Base-by-base conservation (phyloP, 805 yeast species). In the Metschnikowia continentalis region DNA sequence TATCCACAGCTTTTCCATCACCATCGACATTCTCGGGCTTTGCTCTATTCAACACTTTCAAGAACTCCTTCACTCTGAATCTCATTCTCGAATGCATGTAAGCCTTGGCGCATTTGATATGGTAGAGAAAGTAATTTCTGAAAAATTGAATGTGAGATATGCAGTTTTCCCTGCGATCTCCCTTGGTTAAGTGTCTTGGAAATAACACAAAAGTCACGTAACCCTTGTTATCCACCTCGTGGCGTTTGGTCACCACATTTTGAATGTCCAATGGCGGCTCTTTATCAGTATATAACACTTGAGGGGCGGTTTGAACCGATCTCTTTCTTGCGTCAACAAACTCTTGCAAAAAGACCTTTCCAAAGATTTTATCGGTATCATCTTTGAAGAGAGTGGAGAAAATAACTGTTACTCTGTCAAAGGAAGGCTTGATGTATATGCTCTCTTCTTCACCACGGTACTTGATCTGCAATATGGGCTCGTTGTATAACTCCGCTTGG, bases 11-110 rank as follows among this genome's bases (percentile, higher is more conserved):
- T 51, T 70, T 73, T 5, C 77, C 77, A 58, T 84, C 90, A 51
- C 82, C 86, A 52, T 86, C 94, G 17, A 83, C 86, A 52, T 82
- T 87, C 62, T 94, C 99, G 26, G 97, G 92, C 71, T 91, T 90
- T 32, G 99, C 99, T 65, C 99, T 81, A 75, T 94, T 94, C 72
- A 94, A 82, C 32, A 94, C 92, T 77, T 94, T 94, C 66, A 91
- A 81, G 75, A 91, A 94, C 62, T 95, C 94, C 60, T 87, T 84
- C 22, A 94, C 98, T 63, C 99, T 82, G 71, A 78, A 89, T 70
- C 99, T 83, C 99, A 94, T 94, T 77, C 99, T 85, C 47, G 96
- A 90, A 71, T 94, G 99, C 85, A 94, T 84, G 72, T 88, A 94
- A 35, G 99, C 98, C 77, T 94, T 94, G 54, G 97, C 90, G 70